Conservation (phyloP, 2,329 filamentous ascomycete genomes). For the Knufia fluminis region DNA sequence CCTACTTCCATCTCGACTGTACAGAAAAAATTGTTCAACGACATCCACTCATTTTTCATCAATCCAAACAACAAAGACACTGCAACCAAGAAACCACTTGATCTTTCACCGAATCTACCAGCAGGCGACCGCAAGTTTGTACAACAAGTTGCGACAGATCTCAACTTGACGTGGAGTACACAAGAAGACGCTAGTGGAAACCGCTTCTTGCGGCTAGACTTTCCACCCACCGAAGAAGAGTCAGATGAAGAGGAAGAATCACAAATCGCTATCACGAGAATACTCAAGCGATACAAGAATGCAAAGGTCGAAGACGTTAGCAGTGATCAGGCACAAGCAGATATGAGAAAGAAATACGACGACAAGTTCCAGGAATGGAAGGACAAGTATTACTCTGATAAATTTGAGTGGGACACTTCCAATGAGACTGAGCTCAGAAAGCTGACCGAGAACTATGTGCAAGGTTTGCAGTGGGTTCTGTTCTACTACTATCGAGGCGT, state of each 20-base stretch:
- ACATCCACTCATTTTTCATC: conserved; percentile 72
- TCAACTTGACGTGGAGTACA: conserved; percentile 58
- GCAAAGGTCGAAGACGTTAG: conserved; percentile 75
- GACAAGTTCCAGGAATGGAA: conserved; percentile 89
- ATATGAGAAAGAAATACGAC: conserved; percentile 78
- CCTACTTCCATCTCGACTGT: conserved; percentile 62
- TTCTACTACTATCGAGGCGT: conserved; percentile 98
- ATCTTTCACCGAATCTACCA: conserved; percentile 63
- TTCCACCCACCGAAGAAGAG: conserved; percentile 43
- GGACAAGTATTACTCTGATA: conserved; percentile 80
- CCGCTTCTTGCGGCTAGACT: conserved; percentile 55
- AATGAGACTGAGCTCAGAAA: conserved; percentile 71
- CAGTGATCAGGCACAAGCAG: conserved; percentile 65
- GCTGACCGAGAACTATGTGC: conserved; percentile 90
- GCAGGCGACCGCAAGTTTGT: conserved; percentile 89
- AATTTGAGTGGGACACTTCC: conserved; percentile 80
- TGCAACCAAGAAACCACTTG: conserved; percentile 46
- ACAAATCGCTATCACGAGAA: conserved; percentile 69
- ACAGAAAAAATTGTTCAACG: conserved; percentile 73
- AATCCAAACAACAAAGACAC: conserved; percentile 50
- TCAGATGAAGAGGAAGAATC: conserved; percentile 77
- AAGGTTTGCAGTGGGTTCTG: conserved; percentile 94
- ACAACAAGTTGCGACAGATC: conserved; percentile 67
- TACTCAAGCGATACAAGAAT: conserved; percentile 84
- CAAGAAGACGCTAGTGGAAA: conserved; percentile 56